Evolutionary conservation across 108 stramenopile species (phyloP), one percentile per base, ranked within the genome.

Genomic region (Cyclotella choctawhatcheeana): DNA sequence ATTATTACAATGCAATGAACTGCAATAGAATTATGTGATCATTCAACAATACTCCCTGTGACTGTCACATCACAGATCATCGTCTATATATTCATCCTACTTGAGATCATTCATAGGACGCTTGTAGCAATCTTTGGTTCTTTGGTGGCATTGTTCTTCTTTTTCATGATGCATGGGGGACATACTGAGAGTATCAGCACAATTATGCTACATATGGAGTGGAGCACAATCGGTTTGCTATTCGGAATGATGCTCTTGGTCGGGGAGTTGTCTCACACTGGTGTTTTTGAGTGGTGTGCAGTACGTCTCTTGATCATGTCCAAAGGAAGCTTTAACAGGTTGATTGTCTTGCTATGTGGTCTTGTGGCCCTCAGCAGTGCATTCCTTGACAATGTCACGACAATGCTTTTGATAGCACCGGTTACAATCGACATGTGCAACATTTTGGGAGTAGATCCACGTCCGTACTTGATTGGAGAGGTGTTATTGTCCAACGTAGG

Each of bases 171-270:
- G 81, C 66, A 85, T n/a, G 62, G 52, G n/a, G 84, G 85, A 1
- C 64, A 85, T 27, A 74, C 70, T 0, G 82, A 85, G 65, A 58
- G 60, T 55, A 85, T 86, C 52, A 24, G 43, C 7, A 73, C 58
- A 7, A 71, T 85, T 5, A 86, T 83, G 85, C 60, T 86, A 17
- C 81, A 86, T 45, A 59, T 83, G 70, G 85, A 86, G 59, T 86
- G 85, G 85, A 58, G 67, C 22, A 89, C 88, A 0, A 74, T 89
- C 14, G 88, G 80, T 17, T 72, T 89, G 3, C 71, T 89, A 21
- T 89, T 89, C 66, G 88, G 88, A 18, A 89, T 89, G 88, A 89
- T 89, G 88, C 63, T 89, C 26, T 35, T 89, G 22, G 88, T 89
- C 4, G 83, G 85, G 26, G 79, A 84, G 40, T 62, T 89, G 4